Conservation (phyloP, 352 stramenopile species). For the Chrysophaeum taylorii region DNA sequence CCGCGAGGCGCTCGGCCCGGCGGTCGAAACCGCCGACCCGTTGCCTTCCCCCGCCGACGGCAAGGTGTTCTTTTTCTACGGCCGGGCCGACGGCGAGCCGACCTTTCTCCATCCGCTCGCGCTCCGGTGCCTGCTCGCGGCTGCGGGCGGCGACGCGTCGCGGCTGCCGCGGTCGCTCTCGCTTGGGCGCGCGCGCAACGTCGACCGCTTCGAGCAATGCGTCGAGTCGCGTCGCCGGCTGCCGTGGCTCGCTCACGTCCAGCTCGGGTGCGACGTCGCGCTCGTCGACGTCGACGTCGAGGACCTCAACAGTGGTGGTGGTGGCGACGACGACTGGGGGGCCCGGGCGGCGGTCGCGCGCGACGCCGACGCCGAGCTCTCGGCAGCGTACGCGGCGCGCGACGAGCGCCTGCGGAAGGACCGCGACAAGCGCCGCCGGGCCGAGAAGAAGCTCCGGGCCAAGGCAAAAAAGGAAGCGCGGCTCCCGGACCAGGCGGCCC, state of each 20-base stretch:
- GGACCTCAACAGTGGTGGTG: not conserved
- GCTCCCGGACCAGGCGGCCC: too few species aligned
- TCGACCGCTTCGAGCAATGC: not conserved
- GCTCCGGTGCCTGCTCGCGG: not conserved
- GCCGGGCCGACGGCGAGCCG: not conserved
- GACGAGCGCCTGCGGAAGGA: not conserved
- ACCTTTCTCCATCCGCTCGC: slow-evolving; percentile 5
- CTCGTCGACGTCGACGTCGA: not conserved
- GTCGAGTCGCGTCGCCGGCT: not conserved
- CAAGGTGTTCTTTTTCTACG: slow-evolving; percentile 5
- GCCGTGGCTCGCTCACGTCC: slow-evolving; percentile 2
- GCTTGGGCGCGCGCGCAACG: not conserved
- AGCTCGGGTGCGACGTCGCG: not conserved
- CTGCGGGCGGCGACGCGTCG: not conserved
- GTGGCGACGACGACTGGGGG: not conserved
- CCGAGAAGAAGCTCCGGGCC: too few species aligned
- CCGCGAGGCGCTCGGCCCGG: not conserved
- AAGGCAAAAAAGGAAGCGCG: too few species aligned
- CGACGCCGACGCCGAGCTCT: not conserved
- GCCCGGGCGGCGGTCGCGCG: not conserved
- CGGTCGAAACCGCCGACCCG: too few species aligned
- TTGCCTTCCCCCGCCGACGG: too few species aligned
- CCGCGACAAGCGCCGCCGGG: too few species aligned
- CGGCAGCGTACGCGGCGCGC: not conserved
- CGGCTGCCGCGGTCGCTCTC: not conserved